A percentile compares a stretch with the other conserved stretches of the same genome.
Evolutionary conservation across 208 protist species (phyloP).

Genomic region (Porcisia deanei): DNA sequence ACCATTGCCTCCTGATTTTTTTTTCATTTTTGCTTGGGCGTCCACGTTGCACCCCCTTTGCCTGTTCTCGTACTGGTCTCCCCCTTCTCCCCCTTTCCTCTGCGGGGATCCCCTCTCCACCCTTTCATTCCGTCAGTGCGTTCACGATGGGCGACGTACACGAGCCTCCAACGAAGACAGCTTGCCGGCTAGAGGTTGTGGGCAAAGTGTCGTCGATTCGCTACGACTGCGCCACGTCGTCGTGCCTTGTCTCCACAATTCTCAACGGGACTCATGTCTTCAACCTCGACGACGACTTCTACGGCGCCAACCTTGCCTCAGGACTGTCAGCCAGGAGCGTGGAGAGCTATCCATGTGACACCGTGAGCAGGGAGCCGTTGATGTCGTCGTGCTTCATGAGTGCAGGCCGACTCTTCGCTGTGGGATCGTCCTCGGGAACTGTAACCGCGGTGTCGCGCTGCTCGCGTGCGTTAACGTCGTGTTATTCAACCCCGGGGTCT

Average conservation of each 20-base stretch:
- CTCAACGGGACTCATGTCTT: conserved; percentile 57
- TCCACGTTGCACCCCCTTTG: neutral
- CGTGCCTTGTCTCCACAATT: conserved; percentile 51
- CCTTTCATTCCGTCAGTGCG: neutral
- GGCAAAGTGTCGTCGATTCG: conserved; percentile 40
- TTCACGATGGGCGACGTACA: conserved; percentile 9
- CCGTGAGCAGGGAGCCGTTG: conserved; percentile 39
- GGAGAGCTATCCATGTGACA: conserved; percentile 48
- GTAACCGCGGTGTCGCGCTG: conserved; percentile 42
- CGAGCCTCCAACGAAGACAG: conserved; percentile 34
- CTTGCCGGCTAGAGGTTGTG: conserved; percentile 43
- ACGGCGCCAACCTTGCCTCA: conserved; percentile 30
- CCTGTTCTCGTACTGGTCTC: neutral
- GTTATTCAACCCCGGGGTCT: conserved; percentile 29
- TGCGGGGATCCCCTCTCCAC: neutral
- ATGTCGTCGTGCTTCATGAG: conserved; percentile 48
- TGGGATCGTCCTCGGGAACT: conserved; percentile 40
- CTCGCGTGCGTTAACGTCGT: conserved; percentile 32
- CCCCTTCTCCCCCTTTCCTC: neutral
- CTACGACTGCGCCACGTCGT: conserved; percentile 31
- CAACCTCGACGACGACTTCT: conserved; percentile 40
- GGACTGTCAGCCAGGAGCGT: conserved; percentile 39
- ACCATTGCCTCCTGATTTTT: neutral
- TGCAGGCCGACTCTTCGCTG: conserved; percentile 36
- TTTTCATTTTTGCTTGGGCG: neutral